Conservation (phyloP, 345 rosid species). For the Orychophragmus violaceus region DNA sequence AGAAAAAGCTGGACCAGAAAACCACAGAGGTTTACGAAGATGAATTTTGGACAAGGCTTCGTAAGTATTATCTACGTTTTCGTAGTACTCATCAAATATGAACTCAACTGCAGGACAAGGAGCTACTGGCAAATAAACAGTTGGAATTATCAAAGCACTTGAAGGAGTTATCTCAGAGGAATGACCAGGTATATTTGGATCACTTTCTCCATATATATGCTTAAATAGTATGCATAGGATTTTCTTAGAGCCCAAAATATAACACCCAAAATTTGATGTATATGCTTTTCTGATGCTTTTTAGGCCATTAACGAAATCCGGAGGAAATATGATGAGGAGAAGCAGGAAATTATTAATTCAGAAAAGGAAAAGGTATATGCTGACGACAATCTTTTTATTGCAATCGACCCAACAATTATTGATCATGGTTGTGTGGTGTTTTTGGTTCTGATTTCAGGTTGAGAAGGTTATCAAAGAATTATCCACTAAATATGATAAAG, state of each 20-base stretch:
- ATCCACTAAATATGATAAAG: conserved; percentile 48
- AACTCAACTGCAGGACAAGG: conserved; percentile 53
- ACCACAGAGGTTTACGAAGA: conserved; percentile 46
- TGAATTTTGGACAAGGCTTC: neutral
- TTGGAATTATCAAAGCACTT: conserved; percentile 75
- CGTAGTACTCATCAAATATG: conserved; percentile 10
- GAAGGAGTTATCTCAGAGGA: conserved; percentile 87
- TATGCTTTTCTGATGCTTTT: conserved; percentile 10
- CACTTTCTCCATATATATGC: conserved; percentile 9
- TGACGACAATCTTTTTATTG: conserved; percentile 32
- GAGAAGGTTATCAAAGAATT: conserved; percentile 44
- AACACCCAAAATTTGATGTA: neutral
- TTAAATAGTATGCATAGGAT: conserved; percentile 1
- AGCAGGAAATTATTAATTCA: conserved; percentile 51
- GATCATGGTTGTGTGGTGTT: conserved; percentile 16
- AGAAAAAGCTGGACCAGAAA: conserved; percentile 58
- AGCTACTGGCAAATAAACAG: conserved; percentile 55
- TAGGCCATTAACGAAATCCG: conserved; percentile 86
- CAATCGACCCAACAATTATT: neutral
- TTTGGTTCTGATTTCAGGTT: conserved; percentile 39
- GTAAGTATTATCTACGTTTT: neutral
- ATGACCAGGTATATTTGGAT: conserved; percentile 63
- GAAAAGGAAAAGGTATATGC: conserved; percentile 68
- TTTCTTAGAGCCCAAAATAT: neutral
- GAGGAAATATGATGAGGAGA: conserved; percentile 78